Conservation (phyloP, 768 basidiomycete species). For the Mycena vitilis region DNA sequence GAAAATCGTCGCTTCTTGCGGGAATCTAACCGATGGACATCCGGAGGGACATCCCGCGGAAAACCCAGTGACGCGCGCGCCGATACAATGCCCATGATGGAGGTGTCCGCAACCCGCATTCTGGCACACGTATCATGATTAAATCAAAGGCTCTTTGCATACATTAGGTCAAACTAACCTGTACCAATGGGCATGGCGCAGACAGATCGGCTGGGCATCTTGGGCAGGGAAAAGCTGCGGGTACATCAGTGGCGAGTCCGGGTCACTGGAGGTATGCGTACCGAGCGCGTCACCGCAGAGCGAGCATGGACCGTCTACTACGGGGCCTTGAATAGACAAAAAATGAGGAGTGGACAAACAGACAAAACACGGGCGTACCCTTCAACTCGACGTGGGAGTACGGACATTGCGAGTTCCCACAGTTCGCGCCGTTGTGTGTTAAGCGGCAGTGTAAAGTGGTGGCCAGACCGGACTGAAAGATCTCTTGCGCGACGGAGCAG, state of each 20-base stretch:
- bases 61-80: constrained; percentile 11
- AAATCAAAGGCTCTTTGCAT: too few relatives aligned
- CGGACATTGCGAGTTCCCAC: constrained; percentile 37
- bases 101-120: constrained; percentile 45
- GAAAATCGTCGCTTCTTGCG: constrained; percentile 37
- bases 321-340: not conserved
- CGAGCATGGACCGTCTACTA: constrained; percentile 27
- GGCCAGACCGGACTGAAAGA: constrained; percentile 38
- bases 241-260: not conserved
- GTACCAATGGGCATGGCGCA: constrained; percentile 36
- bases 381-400: constrained; percentile 40
- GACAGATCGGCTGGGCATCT: too few relatives aligned
- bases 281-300: constrained; percentile 42
- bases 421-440: constrained; percentile 37
- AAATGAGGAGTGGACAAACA: not conserved
- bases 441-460: constrained; percentile 43
- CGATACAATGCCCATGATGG: constrained; percentile 45
- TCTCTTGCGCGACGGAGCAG: constrained; percentile 39
- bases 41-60: constrained; percentile 41
- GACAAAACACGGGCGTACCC: constrained; percentile 20
- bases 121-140: constrained; percentile 21
- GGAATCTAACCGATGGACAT: constrained; percentile 34
- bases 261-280: constrained; percentile 2
- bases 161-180: constrained; percentile 21
- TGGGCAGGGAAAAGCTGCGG: constrained; percentile 41